A percentile compares a stretch with the other conserved stretches of the same genome.
phyloP scores from a whole-genome alignment of 2,329 filamentous ascomycete species.

The Ophiosphaerella korrae region DNA sequence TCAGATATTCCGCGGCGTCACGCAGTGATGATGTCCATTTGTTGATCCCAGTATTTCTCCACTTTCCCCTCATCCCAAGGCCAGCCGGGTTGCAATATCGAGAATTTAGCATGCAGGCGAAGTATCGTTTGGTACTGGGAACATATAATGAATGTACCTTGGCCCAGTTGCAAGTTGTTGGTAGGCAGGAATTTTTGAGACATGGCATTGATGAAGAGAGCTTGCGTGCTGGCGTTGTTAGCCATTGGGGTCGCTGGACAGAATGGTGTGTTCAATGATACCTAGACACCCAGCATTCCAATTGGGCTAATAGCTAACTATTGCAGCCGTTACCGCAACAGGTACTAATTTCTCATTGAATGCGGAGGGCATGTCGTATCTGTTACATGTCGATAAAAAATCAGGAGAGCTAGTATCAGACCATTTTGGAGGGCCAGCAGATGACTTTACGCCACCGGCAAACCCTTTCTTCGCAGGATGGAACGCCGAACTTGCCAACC shows the following conservation, averaged over 20 bases:
- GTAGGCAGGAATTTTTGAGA: neutral
- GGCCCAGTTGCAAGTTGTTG: slow-evolving; percentile 2
- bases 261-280: slow-evolving; percentile 17
- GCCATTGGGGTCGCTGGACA: slow-evolving; percentile 18
- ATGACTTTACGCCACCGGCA: slow-evolving; percentile 57
- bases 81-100: neutral
- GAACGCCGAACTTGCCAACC: slow-evolving; percentile 57
- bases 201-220: slow-evolving; percentile 12
- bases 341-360: slow-evolving; percentile 63
- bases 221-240: slow-evolving; percentile 17
- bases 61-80: slow-evolving; percentile 20
- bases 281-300: neutral
- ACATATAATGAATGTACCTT: slow-evolving; percentile 13
- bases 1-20: slow-evolving; percentile 9
- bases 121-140: neutral
- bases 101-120: slow-evolving; percentile 4
- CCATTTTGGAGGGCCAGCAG: slow-evolving; percentile 64
- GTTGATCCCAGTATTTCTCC: slow-evolving; percentile 18
- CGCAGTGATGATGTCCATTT: slow-evolving; percentile 1
- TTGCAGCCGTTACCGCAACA: slow-evolving; percentile 58
- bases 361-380: slow-evolving; percentile 63
- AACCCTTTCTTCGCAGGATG: slow-evolving; percentile 56
- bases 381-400: slow-evolving; percentile 64
- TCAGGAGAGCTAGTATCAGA: slow-evolving; percentile 64
- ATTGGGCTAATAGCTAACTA: slow-evolving; percentile 4